Evolutionary conservation across 2,329 filamentous ascomycete genomes (phyloP).

Genomic region (Stachybotrys chartarum): DNA sequence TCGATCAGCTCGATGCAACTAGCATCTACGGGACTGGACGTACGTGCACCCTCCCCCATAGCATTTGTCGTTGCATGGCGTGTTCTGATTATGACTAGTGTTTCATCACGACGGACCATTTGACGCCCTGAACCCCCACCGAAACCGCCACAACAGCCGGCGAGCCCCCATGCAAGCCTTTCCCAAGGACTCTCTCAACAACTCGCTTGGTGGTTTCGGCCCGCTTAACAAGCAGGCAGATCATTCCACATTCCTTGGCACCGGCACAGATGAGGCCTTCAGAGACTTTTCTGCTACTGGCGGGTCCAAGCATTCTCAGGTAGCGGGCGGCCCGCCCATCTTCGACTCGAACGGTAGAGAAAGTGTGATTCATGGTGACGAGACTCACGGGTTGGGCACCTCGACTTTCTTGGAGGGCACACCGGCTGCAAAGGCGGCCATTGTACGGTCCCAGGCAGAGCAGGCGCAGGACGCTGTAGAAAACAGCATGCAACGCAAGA

Average conservation of each 20-base stretch:
- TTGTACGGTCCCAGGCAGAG: conserved; percentile 68
- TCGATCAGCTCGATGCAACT: conserved; percentile 93
- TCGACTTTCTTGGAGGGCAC: conserved; percentile 95
- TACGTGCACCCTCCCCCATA: conserved; percentile 39
- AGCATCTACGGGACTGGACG: conserved; percentile 90
- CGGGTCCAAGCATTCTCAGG: background rate
- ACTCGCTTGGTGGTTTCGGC: conserved; percentile 79
- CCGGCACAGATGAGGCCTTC: conserved; percentile 75
- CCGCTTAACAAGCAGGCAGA: conserved; percentile 77
- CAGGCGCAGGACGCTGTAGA: conserved; percentile 51
- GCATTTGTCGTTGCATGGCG: background rate
- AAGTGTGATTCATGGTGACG: conserved; percentile 74
- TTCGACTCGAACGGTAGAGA: conserved; percentile 57
- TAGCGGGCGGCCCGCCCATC: conserved; percentile 32
- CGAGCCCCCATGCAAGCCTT: conserved; percentile 95
- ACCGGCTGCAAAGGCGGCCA: conserved; percentile 73
- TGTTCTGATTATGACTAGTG: conserved; percentile 43
- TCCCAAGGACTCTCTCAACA: conserved; percentile 86
- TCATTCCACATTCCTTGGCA: conserved; percentile 80
- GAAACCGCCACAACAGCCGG: conserved; percentile 76
- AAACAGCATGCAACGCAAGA: conserved; percentile 74
- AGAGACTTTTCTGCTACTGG: conserved; percentile 56
- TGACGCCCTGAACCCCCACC: conserved; percentile 90
- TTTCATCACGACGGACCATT: conserved; percentile 98
- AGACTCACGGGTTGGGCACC: conserved; percentile 78